Evolutionary conservation across 768 basidiomycete genomes (phyloP).

Genomic region (Dioszegia aurantiaca): DNA sequence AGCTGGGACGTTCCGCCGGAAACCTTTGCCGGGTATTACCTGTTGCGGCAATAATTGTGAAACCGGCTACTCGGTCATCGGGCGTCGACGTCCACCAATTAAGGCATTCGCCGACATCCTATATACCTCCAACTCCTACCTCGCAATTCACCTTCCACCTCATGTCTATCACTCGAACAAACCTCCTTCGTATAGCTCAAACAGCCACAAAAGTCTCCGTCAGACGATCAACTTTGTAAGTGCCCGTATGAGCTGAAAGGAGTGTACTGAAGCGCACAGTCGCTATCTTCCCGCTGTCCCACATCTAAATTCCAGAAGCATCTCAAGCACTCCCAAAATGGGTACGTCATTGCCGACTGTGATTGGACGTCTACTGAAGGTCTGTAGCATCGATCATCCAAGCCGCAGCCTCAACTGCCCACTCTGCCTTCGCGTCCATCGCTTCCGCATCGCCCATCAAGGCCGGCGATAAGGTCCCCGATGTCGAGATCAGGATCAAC

Average conservation of each 20-base stretch:
- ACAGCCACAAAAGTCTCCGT: conserved; percentile 7
- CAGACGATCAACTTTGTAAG: conserved; percentile 1
- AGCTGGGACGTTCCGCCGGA: too few relatives aligned
- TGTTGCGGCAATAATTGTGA: too few relatives aligned
- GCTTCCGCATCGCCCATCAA: conserved; percentile 56
- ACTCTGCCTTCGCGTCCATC: conserved; percentile 59
- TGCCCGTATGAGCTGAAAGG: neutral
- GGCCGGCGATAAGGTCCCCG: conserved; percentile 59
- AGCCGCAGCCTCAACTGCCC: conserved; percentile 60
- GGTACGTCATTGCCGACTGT: neutral
- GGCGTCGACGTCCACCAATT: neutral
- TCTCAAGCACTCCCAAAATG: conserved; percentile 15
- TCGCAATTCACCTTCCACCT: neutral
- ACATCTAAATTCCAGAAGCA: neutral
- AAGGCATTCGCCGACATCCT: neutral
- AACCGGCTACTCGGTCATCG: too few relatives aligned
- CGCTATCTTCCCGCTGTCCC: neutral
- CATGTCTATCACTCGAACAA: conserved; percentile 4
- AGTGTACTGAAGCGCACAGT: neutral
- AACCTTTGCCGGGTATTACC: too few relatives aligned
- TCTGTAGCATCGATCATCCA: conserved; percentile 54
- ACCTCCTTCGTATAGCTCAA: neutral
- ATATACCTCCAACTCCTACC: neutral
- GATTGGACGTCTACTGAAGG: too few relatives aligned
- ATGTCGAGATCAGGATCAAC: conserved; percentile 62